Conservation (phyloP, 2,329 filamentous ascomycete genomes). For the Celoporthe dispersa region DNA sequence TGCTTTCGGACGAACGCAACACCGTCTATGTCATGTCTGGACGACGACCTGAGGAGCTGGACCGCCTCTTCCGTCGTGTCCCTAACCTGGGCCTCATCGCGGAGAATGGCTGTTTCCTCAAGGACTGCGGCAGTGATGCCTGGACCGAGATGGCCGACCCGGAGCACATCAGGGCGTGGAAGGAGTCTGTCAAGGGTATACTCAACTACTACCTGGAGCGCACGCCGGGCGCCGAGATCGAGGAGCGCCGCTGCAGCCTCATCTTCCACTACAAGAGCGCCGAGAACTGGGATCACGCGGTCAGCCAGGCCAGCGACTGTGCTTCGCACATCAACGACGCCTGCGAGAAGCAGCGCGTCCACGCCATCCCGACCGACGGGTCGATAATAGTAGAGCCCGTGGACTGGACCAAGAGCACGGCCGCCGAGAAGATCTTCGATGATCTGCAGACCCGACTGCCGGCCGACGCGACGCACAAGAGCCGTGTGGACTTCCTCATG, state of each 20-base stretch:
- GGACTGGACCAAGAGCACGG: constrained; percentile 86
- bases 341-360: constrained; percentile 80
- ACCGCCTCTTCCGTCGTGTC: constrained; percentile 82
- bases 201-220: constrained; percentile 89
- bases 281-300: constrained; percentile 75
- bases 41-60: constrained; percentile 83
- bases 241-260: constrained; percentile 89
- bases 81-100: constrained; percentile 87
- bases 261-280: constrained; percentile 89
- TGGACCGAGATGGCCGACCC: constrained; percentile 83
- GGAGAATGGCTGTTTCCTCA: constrained; percentile 92
- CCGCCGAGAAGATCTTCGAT: constrained; percentile 74
- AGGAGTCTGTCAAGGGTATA: constrained; percentile 79
- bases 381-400: constrained; percentile 83
- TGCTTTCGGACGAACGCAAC: constrained; percentile 80
- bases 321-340: constrained; percentile 95
- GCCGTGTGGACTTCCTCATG: constrained; percentile 80
- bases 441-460: constrained; percentile 51
- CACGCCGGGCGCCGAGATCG: constrained; percentile 84
- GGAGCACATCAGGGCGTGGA: constrained; percentile 75
- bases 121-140: constrained; percentile 66
- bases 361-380: constrained; percentile 79
- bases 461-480: constrained; percentile 39
- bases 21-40: constrained; percentile 94
- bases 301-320: constrained; percentile 83